phyloP scores from a whole-genome alignment of 495 filamentous ascomycete genomes.

The Astrocystis sublimbata region DNA sequence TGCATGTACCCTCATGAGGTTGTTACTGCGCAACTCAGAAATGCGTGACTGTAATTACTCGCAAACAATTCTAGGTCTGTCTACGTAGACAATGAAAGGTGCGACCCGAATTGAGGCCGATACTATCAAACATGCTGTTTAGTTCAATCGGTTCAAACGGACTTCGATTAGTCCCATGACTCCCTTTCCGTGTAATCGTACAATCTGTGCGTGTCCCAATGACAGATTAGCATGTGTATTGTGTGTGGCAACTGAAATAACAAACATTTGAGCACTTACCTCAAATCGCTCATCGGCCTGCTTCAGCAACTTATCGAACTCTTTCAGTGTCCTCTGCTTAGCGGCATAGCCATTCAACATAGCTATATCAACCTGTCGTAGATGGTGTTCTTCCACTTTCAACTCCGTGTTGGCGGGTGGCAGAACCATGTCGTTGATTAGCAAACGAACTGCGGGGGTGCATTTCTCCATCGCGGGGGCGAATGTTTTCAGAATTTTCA shows the following conservation, averaged over 20 bases:
- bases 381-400: constrained; percentile 9
- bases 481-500: constrained; percentile 25
- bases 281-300: constrained; percentile 28
- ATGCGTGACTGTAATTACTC: no score
- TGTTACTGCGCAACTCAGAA: no score
- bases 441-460: constrained; percentile 8
- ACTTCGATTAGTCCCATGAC: constrained; percentile 2
- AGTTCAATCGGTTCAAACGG: background rate
- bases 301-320: constrained; percentile 32
- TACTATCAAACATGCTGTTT: background rate
- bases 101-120: background rate
- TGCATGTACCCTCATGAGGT: no score
- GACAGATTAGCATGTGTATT: background rate
- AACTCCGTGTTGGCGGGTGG: constrained; percentile 14
- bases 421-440: constrained; percentile 31
- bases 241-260: background rate
- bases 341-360: constrained; percentile 23
- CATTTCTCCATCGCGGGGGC: constrained; percentile 27
- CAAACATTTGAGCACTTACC: background rate
- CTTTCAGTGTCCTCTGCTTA: constrained; percentile 34
- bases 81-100: no score
- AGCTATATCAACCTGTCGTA: constrained; percentile 18
- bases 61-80: no score
- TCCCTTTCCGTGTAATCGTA: background rate
- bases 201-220: background rate